Base-by-base conservation (phyloP, 345 rosid genomes). In the Schrenkiella parvula region DNA sequence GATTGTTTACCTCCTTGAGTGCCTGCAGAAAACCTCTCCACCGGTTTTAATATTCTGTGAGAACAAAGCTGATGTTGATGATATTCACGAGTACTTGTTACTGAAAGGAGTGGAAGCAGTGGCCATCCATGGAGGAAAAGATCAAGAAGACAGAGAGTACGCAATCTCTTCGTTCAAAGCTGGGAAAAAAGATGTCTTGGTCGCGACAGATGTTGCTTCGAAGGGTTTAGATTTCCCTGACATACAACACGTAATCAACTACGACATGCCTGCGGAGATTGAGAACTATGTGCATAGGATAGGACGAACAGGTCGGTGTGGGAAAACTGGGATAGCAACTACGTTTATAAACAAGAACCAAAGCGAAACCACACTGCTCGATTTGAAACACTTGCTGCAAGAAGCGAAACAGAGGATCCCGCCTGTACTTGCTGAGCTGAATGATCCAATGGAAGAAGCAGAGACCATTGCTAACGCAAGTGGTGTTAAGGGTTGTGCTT, bases 31-130 rank as follows among this genome's bases (percentile, higher is more conserved):
- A 79, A 90, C 97, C 21, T 95, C 97, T 18, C 97, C 98, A 35
- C 98, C 97, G 3, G 98, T 90, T 67, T 68, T 93, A 3, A 83
- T 93, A 28, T 90, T 93, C 83, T 93, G 98, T 66, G 98, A 93
- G 84, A 93, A 93, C 78, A 93, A 93, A 77, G 92, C 95, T n/a
- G 98, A 90, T 74, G 97, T 89, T 58, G 97, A 90, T 58, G 93
- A 87, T 63, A 90, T 90, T 62, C 97, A 89, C 51, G 96, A 93
- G 79, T 93, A 93, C 77, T 84, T 93, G 34, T 95, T 93, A 26
- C 72, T 89, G 60, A 93, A 93, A 83, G 98, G 97, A 66, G 97
- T 93, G 41, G 98, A 93, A 78, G 98, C 93, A 18, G 98, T 90
- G 47, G 89, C 96, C 13, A 66, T 89, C 66, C 98, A 93, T 76